Evolutionary conservation across 768 basidiomycete genomes (phyloP).

Genomic region (Basidioascus undulatus): DNA sequence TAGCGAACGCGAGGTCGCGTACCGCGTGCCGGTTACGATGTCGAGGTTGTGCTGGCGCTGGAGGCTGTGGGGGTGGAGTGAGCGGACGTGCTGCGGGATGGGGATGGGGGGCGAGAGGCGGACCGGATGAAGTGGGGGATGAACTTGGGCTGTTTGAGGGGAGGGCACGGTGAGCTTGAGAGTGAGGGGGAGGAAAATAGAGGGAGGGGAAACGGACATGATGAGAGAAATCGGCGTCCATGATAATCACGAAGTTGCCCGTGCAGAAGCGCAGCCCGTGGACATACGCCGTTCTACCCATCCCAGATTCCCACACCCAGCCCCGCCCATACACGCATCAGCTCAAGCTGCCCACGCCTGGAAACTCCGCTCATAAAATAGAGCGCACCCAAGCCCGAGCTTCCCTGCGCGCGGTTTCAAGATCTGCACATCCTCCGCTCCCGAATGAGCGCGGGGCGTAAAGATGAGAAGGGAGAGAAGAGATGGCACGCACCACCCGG

Average conservation of each 20-base stretch:
- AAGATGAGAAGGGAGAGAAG: neutral
- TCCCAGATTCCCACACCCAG: too few relatives aligned
- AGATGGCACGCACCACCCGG: conserved; percentile 33
- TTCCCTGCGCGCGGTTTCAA: conserved; percentile 73
- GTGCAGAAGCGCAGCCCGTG: conserved; percentile 72
- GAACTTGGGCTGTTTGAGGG: conserved; percentile 50
- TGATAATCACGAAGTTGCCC: conserved; percentile 84
- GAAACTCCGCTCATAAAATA: too few relatives aligned
- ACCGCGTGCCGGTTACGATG: conserved; percentile 81
- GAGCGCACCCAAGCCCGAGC: conserved; percentile 59
- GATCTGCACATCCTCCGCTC: conserved; percentile 26
- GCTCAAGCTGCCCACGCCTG: too few relatives aligned
- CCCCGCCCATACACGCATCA: too few relatives aligned
- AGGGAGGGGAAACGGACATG: conserved; percentile 32
- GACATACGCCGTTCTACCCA: conserved; percentile 59
- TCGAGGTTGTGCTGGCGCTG: conserved; percentile 72
- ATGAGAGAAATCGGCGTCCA: conserved; percentile 93
- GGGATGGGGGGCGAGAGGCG: conserved; percentile 2
- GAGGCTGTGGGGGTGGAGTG: conserved; percentile 25
- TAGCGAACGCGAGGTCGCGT: conserved; percentile 38
- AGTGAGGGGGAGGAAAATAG: neutral
- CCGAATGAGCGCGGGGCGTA: too few relatives aligned
- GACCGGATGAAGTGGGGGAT: conserved; percentile 78
- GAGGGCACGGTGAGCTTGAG: neutral
- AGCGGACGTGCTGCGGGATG: neutral